Evolutionary conservation across 306 rosid species (phyloP).

Genomic region (Glycine soja): DNA sequence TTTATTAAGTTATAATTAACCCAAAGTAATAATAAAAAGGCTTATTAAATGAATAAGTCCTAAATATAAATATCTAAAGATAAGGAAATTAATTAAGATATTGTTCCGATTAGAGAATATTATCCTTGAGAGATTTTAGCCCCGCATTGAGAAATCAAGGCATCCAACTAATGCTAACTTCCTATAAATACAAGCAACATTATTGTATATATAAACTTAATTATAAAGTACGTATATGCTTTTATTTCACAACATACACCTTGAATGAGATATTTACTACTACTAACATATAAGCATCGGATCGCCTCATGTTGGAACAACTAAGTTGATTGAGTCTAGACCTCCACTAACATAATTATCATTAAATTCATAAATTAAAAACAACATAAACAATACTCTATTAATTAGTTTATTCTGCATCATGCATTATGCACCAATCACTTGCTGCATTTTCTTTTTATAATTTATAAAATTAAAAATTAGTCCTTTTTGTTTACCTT

Average conservation of each 20-base stretch:
- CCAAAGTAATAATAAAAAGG: not conserved
- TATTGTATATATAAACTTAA: no score
- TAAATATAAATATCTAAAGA: not conserved
- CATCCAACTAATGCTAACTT: no score
- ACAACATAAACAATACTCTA: not conserved
- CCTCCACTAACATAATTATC: no score
- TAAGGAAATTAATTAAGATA: not conserved
- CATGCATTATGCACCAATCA: not conserved
- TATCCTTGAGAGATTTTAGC: not conserved
- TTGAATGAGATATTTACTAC: no score
- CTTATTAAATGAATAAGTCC: not conserved
- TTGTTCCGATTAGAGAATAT: constrained; percentile 1
- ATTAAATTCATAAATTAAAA: not conserved
- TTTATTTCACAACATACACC: no score
- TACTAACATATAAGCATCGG: no score
- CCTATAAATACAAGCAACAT: no score
- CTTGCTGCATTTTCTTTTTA: not conserved
- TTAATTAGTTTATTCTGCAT: not conserved
- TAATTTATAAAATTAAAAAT: not conserved
- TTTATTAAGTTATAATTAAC: not conserved
- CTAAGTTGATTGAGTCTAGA: no score
- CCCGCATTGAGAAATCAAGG: no score
- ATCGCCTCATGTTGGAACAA: no score
- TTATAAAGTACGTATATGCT: no score
- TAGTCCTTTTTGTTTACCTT: not conserved